These are phyloP conservation scores for Eucalyptus sp. DNA, from an alignment of 345 rosid species.

Conservation along the genomic window DNA sequence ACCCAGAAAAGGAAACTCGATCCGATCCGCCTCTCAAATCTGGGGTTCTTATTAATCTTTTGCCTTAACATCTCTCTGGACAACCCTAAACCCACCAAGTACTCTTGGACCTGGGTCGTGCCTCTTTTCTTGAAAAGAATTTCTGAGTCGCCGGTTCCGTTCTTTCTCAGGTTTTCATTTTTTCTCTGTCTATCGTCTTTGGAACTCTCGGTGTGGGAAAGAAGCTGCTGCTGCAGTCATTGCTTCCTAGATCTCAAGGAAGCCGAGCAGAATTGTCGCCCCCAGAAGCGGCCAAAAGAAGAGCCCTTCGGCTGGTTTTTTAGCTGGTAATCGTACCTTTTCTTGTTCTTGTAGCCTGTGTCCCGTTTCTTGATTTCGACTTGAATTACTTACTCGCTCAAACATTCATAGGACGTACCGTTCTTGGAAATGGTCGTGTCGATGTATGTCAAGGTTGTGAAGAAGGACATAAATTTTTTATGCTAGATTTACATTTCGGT, in stretches of 20 bases:
- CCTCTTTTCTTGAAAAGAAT: not conserved
- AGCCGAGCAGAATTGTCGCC: not conserved
- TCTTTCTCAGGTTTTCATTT: not conserved
- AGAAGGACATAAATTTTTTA: not conserved
- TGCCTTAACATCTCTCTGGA: not conserved
- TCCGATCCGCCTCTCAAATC: not conserved
- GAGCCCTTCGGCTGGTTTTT: not conserved
- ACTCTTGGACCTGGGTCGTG: not conserved
- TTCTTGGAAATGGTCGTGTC: not conserved
- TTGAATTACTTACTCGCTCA: not conserved
- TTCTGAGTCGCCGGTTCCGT: not conserved
- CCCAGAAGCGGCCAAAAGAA: not conserved
- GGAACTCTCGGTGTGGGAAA: not conserved
- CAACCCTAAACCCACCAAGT: not conserved
- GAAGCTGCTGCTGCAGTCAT: not conserved
- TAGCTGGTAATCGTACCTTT: not conserved
- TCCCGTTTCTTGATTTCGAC: not conserved
- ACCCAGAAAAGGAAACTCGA: not conserved
- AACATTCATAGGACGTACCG: not conserved
- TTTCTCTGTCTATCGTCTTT: not conserved
- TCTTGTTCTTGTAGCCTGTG: not conserved
- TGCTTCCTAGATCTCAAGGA: not conserved
- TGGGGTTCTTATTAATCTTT: not conserved
- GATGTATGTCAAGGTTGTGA: not conserved
- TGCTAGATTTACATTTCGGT: not conserved